Evolutionary conservation across 1,139 yeast genomes (phyloP).

Genomic region (Candida sp.): DNA sequence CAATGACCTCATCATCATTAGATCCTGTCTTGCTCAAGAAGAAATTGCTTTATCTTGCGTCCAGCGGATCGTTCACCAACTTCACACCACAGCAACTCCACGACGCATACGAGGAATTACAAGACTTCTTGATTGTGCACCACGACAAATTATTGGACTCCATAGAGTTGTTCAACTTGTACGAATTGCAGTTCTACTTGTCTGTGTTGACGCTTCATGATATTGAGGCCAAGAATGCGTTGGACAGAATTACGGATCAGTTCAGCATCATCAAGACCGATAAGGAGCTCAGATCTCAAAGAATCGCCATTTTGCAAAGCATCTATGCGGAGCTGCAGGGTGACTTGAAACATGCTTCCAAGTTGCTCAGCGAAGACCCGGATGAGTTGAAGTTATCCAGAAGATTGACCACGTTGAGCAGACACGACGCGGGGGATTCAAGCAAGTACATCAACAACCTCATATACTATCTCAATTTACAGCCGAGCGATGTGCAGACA

Average conservation of each 20-base stretch:
- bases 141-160: conserved; percentile 36
- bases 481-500: conserved; percentile 75
- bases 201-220: conserved; percentile 69
- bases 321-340: conserved; percentile 61
- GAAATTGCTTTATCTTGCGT: conserved; percentile 27
- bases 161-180: conserved; percentile 58
- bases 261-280: conserved; percentile 47
- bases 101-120: conserved; percentile 34
- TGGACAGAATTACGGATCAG: conserved; percentile 69
- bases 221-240: conserved; percentile 66
- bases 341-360: conserved; percentile 35
- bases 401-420: conserved; percentile 37
- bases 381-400: conserved; percentile 41
- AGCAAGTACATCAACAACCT: conserved; percentile 54
- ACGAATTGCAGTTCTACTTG: conserved; percentile 76
- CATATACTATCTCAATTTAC: conserved; percentile 50
- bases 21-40: conserved; percentile 22
- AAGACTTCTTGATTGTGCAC: conserved; percentile 30
- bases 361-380: conserved; percentile 38
- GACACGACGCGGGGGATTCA: conserved; percentile 18
- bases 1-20: background rate
- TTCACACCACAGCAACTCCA: conserved; percentile 39
- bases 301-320: conserved; percentile 60
- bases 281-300: conserved; percentile 38
- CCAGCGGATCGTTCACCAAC: conserved; percentile 40